phyloP scores from a whole-genome alignment of 2,329 filamentous ascomycete species.

The Aspergillus fumigatus region DNA sequence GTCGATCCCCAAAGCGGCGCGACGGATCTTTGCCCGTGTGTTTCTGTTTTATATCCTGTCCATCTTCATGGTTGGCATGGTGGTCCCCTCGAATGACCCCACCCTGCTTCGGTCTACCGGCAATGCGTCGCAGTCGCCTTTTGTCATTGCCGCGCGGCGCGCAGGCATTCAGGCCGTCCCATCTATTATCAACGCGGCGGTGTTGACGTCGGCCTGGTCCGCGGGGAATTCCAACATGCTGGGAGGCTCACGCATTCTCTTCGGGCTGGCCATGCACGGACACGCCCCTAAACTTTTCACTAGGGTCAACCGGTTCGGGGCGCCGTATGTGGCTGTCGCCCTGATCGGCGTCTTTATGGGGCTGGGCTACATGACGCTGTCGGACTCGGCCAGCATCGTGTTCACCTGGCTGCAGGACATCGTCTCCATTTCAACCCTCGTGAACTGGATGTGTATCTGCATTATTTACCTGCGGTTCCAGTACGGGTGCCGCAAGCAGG shows the following conservation, averaged over 20 bases:
- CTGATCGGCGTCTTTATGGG: constrained; percentile 52
- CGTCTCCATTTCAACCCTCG: constrained; percentile 26
- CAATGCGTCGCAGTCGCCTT: neutral
- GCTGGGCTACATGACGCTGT: constrained; percentile 60
- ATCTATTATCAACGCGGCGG: neutral
- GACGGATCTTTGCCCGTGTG: neutral
- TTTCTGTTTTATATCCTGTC: neutral
- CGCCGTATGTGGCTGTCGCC: constrained; percentile 52
- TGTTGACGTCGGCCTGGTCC: neutral
- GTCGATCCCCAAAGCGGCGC: neutral
- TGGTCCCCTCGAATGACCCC: neutral
- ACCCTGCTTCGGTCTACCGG: neutral
- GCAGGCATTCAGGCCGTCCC: neutral
- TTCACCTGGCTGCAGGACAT: constrained; percentile 66
- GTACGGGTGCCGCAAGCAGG: constrained; percentile 38
- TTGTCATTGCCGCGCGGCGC: neutral
- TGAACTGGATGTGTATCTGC: constrained; percentile 58
- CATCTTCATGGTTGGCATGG: neutral
- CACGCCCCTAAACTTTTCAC: neutral
- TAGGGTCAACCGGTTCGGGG: constrained; percentile 48
- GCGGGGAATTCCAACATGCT: neutral
- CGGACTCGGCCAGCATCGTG: constrained; percentile 49
- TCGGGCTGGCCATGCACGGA: neutral
- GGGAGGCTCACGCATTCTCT: neutral
- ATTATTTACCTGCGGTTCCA: constrained; percentile 51